phyloP scores from a whole-genome alignment of 2,329 filamentous ascomycete genomes.

The Incumbomyces delicatus region DNA sequence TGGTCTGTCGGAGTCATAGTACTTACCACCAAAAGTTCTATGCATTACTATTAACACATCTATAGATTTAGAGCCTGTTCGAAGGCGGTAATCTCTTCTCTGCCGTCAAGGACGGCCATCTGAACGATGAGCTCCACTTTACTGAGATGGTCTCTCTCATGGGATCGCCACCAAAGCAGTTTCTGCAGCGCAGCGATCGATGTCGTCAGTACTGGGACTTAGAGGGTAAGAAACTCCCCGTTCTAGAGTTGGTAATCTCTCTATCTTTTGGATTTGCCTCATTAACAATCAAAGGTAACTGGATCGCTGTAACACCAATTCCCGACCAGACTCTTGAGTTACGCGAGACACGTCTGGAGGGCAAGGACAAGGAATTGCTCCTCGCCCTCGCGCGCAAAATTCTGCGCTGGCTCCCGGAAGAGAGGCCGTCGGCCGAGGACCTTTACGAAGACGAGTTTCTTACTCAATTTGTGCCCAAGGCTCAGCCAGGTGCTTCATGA shows the following conservation, averaged over 20 bases:
- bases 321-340: constrained; percentile 11
- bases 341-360: background rate
- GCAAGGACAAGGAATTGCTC: constrained; percentile 13
- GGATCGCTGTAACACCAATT: constrained; percentile 9
- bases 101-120: constrained; percentile 26
- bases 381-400: constrained; percentile 14
- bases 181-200: constrained; percentile 17
- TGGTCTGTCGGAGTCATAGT: constrained; percentile 32
- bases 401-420: constrained; percentile 22
- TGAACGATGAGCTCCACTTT: constrained; percentile 31
- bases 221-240: constrained; percentile 8
- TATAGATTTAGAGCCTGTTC: constrained; percentile 28
- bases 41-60: no score
- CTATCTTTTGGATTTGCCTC: constrained; percentile 1
- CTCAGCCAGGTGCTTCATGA: no score
- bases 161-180: constrained; percentile 28
- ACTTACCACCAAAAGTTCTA: background rate
- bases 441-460: constrained; percentile 15
- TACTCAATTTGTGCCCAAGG: background rate
- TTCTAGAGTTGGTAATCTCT: background rate
- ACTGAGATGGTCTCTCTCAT: constrained; percentile 36
- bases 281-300: constrained; percentile 8
- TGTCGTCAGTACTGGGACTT: constrained; percentile 14
- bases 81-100: constrained; percentile 29
- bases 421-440: constrained; percentile 23